A percentile compares a stretch with the other conserved stretches of the same genome.
Conservation (phyloP, 2,329 filamentous ascomycete species). For the Berkeleyomyces basicola region DNA sequence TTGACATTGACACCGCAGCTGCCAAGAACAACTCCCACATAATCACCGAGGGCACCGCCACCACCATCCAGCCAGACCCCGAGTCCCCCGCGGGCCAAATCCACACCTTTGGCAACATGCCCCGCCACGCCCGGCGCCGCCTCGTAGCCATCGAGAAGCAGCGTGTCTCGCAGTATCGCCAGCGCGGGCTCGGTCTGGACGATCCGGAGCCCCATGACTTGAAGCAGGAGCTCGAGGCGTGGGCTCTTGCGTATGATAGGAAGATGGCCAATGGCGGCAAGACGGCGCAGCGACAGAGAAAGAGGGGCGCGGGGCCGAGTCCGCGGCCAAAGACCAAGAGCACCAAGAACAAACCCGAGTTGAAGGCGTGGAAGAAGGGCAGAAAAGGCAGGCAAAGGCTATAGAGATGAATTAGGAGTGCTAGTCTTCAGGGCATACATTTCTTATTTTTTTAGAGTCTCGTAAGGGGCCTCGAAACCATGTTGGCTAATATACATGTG, state of each 20-base stretch:
- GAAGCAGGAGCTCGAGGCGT: constrained; percentile 4
- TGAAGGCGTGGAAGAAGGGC: neutral
- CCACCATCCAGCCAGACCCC: neutral
- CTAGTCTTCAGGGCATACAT: neutral
- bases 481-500: neutral
- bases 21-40: neutral
- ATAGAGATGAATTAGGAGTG: neutral
- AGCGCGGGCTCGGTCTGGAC: neutral
- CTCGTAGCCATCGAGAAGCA: constrained; percentile 10
- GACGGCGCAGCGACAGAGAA: neutral
- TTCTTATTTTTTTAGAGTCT: neutral
- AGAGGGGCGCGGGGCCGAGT: neutral
- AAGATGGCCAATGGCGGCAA: neutral
- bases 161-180: neutral
- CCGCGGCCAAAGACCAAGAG: neutral
- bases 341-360: neutral
- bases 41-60: neutral
- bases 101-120: neutral
- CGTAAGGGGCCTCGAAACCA: neutral
- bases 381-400: neutral
- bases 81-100: neutral
- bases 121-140: constrained; percentile 3
- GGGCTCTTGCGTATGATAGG: constrained; percentile 2
- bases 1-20: constrained; percentile 2
- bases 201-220: neutral